Conservation (phyloP, 148 eudicot genomes). For the Amaranthus palmeri region DNA sequence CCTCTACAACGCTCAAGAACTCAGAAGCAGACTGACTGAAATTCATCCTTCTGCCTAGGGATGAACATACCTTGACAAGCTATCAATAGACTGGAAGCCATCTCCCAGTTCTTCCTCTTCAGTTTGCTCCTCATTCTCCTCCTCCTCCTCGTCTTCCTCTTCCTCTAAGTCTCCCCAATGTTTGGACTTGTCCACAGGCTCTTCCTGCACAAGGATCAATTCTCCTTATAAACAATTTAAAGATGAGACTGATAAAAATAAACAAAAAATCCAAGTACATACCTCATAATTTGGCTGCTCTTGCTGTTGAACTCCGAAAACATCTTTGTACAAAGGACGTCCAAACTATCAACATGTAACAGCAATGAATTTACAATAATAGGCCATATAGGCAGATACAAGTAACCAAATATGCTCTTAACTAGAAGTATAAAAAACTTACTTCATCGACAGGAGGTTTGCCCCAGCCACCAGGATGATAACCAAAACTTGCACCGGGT, state of each 20-base stretch:
- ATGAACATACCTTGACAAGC: conserved; percentile 71
- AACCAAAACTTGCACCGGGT: conserved; percentile 91
- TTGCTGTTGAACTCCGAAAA: conserved; percentile 79
- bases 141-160: conserved; percentile 46
- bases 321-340: conserved; percentile 90
- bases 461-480: conserved; percentile 98
- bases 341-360: conserved; percentile 45
- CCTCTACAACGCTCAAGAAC: not conserved
- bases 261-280: not conserved
- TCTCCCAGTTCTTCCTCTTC: conserved; percentile 79
- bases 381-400: not conserved
- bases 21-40: not conserved
- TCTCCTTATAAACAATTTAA: not conserved
- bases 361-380: not conserved
- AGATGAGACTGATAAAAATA: not conserved
- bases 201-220: conserved; percentile 42
- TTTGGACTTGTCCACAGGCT: conserved; percentile 90
- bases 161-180: conserved; percentile 99
- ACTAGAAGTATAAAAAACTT: conserved; percentile 16
- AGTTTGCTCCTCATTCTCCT: conserved; percentile 52
- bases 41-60: not conserved
- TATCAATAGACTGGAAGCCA: conserved; percentile 88
- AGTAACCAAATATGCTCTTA: not conserved
- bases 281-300: conserved; percentile 90
- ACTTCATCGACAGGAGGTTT: conserved; percentile 99